phyloP scores from a whole-genome alignment of 192 early-diverging fungal species.

The Coemansia sp. region DNA sequence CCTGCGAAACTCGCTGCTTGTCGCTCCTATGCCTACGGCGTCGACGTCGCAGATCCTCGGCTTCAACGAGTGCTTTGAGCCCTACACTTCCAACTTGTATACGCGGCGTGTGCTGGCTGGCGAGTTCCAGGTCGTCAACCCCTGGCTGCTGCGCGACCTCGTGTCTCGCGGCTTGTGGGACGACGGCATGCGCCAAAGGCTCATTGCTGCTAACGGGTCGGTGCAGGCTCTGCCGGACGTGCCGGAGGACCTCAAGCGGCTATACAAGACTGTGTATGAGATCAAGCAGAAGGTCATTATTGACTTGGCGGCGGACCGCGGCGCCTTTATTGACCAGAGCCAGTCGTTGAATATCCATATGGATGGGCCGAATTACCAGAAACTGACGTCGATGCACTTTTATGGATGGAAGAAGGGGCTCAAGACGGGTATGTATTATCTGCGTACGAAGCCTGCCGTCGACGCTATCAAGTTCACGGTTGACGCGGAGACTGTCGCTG shows the following conservation, averaged over 20 bases:
- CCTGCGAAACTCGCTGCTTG: conserved; percentile 90
- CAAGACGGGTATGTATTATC: conserved; percentile 99
- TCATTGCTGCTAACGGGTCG: conserved; percentile 90
- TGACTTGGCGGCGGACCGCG: conserved; percentile 97
- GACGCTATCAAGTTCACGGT: conserved; percentile 99
- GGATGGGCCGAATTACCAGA: conserved; percentile 91
- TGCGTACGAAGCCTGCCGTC: conserved; percentile 92
- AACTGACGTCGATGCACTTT: conserved; percentile 97
- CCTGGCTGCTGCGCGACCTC: conserved; percentile 92
- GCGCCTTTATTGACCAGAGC: conserved; percentile 96
- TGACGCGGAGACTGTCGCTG: conserved; percentile 68
- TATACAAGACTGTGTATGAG: conserved; percentile 99
- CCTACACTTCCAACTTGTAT: conserved; percentile 93
- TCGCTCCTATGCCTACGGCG: conserved; percentile 98
- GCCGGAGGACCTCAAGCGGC: conserved; percentile 84
- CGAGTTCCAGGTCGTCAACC: conserved; percentile 99
- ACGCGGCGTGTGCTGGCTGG: conserved; percentile 94
- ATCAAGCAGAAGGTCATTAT: conserved; percentile 88
- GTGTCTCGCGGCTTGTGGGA: conserved; percentile 92
- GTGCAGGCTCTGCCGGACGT: conserved; percentile 78
- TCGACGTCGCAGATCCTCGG: conserved; percentile 97
- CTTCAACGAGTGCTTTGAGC: conserved; percentile 97
- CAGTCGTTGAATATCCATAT: conserved; percentile 96
- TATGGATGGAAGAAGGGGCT: conserved; percentile 97
- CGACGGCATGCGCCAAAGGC: conserved; percentile 90